phyloP scores from a whole-genome alignment of 305 asterid genomes.

The Petunia hybrid region DNA sequence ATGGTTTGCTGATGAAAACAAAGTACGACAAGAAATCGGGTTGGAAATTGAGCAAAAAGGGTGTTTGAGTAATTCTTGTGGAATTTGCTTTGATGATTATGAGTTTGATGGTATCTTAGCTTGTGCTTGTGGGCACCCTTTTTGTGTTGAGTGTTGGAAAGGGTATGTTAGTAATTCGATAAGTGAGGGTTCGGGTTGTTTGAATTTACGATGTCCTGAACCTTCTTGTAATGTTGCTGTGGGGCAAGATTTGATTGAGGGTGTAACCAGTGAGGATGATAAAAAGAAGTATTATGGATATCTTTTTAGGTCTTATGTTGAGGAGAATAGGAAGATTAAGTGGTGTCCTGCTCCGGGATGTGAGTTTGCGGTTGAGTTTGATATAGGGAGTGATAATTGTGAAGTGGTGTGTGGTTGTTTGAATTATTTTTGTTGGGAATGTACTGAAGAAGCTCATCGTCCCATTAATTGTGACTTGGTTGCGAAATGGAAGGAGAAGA shows the following conservation, averaged over 20 bases:
- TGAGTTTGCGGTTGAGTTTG: constrained; percentile 37
- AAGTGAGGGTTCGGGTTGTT: constrained; percentile 46
- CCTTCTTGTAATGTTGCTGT: constrained; percentile 44
- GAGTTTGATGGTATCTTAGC: constrained; percentile 20
- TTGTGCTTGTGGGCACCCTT: constrained; percentile 34
- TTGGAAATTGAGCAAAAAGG: not conserved
- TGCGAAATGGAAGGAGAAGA: constrained; percentile 48
- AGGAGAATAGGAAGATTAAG: constrained; percentile 36
- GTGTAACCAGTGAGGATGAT: constrained; percentile 33
- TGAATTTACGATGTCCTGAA: constrained; percentile 42
- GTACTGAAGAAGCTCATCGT: constrained; percentile 53
- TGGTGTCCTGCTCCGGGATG: constrained; percentile 66
- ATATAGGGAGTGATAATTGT: constrained; percentile 31
- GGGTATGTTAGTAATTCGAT: constrained; percentile 39
- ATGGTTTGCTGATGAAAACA: constrained; percentile 36
- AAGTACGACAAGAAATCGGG: constrained; percentile 28
- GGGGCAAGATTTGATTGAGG: constrained; percentile 31
- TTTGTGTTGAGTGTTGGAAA: constrained; percentile 35
- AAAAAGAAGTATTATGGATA: constrained; percentile 36
- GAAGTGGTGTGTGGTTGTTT: constrained; percentile 48
- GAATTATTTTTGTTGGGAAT: constrained; percentile 47
- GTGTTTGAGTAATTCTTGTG: constrained; percentile 19
- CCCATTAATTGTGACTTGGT: constrained; percentile 50
- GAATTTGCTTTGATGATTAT: constrained; percentile 36
- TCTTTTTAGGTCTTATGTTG: constrained; percentile 43